A percentile compares a stretch with the other conserved stretches of the same genome.
phyloP scores from a whole-genome alignment of 1,284 basidiomycete species.

The Boletus hoseneyae region DNA sequence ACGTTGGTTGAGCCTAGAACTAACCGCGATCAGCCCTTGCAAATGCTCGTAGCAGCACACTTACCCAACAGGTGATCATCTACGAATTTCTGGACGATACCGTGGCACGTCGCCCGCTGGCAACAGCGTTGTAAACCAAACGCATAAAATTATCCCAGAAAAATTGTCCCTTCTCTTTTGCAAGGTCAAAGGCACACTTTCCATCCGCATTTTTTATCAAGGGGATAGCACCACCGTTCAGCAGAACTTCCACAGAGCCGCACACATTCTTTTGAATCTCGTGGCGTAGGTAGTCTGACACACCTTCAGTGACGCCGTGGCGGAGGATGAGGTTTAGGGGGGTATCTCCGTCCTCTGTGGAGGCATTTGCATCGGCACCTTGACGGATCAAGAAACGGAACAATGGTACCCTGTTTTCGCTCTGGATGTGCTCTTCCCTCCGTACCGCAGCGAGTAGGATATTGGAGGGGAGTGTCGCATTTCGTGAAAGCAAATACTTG shows the following conservation, averaged over 20 bases:
- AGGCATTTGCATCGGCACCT: not conserved
- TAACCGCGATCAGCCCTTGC: no score
- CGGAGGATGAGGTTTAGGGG: not conserved
- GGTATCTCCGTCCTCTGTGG: not conserved
- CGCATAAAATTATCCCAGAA: slow-evolving; percentile 4
- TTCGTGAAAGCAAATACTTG: slow-evolving; percentile 3
- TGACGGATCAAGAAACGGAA: not conserved
- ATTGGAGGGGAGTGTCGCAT: not conserved
- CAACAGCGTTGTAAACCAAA: slow-evolving; percentile 1
- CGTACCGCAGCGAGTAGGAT: not conserved
- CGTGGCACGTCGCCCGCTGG: no score
- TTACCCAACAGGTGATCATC: no score
- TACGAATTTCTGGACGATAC: no score
- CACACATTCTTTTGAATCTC: not conserved
- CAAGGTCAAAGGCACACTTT: slow-evolving; percentile 1
- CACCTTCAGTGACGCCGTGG: not conserved
- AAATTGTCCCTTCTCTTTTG: slow-evolving; percentile 1
- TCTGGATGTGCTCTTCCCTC: no score
- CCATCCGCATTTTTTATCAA: not conserved
- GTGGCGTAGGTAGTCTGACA: no score
- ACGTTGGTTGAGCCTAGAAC: not conserved
- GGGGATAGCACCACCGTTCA: slow-evolving; percentile 7
- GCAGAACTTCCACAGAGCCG: not conserved
- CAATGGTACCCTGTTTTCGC: not conserved
- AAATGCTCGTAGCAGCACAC: no score